phyloP scores from a whole-genome alignment of 192 early-diverging fungal species.

The Coemansia sp. region DNA sequence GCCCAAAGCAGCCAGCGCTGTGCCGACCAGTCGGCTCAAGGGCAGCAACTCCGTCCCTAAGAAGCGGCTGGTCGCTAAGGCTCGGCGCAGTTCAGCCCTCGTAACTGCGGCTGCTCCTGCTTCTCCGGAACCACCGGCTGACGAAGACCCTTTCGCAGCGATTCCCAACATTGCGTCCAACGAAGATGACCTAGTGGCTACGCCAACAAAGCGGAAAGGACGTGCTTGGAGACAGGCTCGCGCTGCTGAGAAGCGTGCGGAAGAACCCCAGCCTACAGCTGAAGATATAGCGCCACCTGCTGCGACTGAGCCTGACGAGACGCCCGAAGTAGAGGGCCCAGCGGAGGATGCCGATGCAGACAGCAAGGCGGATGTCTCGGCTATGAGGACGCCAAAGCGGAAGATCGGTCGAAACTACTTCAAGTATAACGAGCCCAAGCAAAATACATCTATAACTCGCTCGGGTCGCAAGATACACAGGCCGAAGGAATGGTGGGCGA shows the following conservation, averaged over 20 bases:
- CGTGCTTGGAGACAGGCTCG: conserved; percentile 1
- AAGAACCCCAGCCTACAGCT: neutral
- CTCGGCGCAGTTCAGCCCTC: neutral
- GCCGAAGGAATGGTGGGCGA: conserved; percentile 54
- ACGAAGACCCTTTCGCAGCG: neutral
- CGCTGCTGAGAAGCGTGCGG: neutral
- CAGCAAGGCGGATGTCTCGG: conserved; percentile 2
- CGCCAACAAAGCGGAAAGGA: neutral
- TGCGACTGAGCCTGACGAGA: neutral
- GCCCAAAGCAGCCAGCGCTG: neutral
- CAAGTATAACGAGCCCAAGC: conserved; percentile 25
- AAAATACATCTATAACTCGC: conserved; percentile 33
- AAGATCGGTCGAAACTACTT: conserved; percentile 15
- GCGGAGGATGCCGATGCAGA: neutral
- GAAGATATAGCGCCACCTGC: neutral
- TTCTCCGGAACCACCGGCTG: neutral
- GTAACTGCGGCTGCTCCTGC: neutral
- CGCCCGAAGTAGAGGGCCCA: neutral
- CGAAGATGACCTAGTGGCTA: neutral
- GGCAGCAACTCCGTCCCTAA: neutral
- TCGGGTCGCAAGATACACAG: conserved; percentile 44
- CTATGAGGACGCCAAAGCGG: conserved; percentile 19
- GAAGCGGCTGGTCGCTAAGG: neutral
- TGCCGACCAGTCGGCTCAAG: conserved; percentile 16
- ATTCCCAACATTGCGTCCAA: neutral